Evolutionary conservation across 2,329 filamentous ascomycete genomes (phyloP).

Genomic region (Penicillium sp.): DNA sequence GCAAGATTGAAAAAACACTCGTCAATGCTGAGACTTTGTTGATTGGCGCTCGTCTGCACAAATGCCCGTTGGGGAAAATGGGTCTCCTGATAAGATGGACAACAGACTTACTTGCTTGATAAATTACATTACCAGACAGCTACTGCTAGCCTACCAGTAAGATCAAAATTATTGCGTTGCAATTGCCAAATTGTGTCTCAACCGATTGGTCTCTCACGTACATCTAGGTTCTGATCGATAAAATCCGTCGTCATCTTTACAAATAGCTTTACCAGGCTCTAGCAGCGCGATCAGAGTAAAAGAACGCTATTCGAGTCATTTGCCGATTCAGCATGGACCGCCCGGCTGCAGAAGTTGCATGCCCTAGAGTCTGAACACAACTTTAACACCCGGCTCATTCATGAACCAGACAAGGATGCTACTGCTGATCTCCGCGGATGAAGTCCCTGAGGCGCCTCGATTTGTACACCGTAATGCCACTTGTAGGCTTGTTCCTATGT

Average conservation of each 20-base stretch:
- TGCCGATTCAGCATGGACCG: not conserved
- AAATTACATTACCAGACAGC: constrained; percentile 4
- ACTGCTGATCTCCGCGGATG: not conserved
- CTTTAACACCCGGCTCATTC: not conserved
- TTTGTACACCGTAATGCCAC: not conserved
- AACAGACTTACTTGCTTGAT: not conserved
- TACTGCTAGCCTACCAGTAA: constrained; percentile 7
- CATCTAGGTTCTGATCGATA: not conserved
- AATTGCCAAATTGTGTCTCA: not conserved
- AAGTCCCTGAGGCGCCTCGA: not conserved
- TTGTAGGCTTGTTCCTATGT: not conserved
- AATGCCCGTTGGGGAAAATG: not conserved
- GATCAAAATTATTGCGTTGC: not conserved
- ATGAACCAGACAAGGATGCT: not conserved
- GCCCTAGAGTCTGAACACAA: not conserved
- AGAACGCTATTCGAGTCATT: not conserved
- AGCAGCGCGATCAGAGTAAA: not conserved
- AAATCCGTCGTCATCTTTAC: not conserved
- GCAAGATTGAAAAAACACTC: not conserved
- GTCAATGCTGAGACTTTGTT: not conserved
- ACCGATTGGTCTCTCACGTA: not conserved
- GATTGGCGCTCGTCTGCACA: not conserved
- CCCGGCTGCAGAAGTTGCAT: not conserved
- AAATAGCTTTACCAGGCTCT: not conserved
- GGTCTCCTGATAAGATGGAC: constrained; percentile 3